Conservation (phyloP, 2,329 filamentous ascomycete genomes). For the Scleromitrula shiraiana region DNA sequence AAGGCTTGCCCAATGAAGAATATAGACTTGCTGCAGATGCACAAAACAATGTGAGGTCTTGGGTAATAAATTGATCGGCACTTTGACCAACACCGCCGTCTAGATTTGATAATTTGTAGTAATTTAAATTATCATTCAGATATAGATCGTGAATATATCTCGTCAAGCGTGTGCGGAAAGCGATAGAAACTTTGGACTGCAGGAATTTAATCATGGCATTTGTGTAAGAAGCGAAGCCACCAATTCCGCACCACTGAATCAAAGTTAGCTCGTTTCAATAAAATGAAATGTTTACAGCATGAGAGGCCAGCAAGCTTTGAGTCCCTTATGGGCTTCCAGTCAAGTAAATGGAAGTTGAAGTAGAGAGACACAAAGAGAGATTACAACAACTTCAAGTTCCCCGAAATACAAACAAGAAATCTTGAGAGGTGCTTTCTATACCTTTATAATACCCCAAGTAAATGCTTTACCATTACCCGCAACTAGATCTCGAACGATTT, state of each 20-base stretch:
- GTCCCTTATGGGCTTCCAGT: too few species aligned
- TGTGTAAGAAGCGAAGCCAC: constrained; percentile 88
- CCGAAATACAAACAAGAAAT: background rate
- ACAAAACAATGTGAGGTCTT: constrained; percentile 93
- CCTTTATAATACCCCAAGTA: constrained; percentile 78
- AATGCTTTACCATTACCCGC: constrained; percentile 86
- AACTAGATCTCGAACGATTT: constrained; percentile 94
- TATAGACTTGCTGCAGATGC: constrained; percentile 86
- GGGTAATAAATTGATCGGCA: constrained; percentile 94
- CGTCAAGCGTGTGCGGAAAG: constrained; percentile 89
- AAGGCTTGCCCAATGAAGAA: constrained; percentile 92
- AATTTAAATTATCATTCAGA: constrained; percentile 88
- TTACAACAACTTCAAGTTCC: background rate
- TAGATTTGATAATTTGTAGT: constrained; percentile 88
- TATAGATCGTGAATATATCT: constrained; percentile 97
- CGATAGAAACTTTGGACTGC: constrained; percentile 95
- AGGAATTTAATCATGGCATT: constrained; percentile 99
- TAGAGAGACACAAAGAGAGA: background rate
- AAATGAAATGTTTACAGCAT: too few species aligned
- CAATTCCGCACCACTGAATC: constrained; percentile 76
- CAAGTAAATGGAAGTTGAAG: constrained; percentile 11
- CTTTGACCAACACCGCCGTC: constrained; percentile 89
- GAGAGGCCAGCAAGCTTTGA: too few species aligned
- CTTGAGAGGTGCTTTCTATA: constrained; percentile 27
- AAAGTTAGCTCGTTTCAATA: constrained; percentile 3